phyloP scores from a whole-genome alignment of 192 early-diverging fungal species.

The Coemansia sp. region DNA sequence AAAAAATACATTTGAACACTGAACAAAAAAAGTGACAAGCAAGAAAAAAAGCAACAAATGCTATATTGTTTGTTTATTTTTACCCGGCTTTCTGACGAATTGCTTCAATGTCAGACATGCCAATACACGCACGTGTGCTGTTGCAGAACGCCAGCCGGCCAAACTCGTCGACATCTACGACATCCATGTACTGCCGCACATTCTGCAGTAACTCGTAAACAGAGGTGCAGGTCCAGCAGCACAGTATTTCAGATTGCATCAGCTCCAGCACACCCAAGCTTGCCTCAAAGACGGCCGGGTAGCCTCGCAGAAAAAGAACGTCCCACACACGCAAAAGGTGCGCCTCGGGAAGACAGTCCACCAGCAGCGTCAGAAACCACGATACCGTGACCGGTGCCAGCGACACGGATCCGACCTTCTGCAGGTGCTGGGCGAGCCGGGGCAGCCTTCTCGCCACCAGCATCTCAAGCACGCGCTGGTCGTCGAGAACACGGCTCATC shows the following conservation, averaged over 20 bases:
- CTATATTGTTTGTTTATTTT: background rate
- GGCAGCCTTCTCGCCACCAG: slow-evolving; percentile 55
- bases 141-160: slow-evolving; percentile 28
- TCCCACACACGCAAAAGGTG: slow-evolving; percentile 58
- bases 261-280: slow-evolving; percentile 53
- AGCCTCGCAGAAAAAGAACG: slow-evolving; percentile 55
- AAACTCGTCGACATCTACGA: slow-evolving; percentile 50
- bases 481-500: slow-evolving; percentile 51
- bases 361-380: slow-evolving; percentile 58
- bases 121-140: slow-evolving; percentile 8
- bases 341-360: slow-evolving; percentile 51
- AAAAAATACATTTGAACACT: slow-evolving; percentile 1
- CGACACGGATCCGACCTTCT: slow-evolving; percentile 24
- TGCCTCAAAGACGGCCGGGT: slow-evolving; percentile 52
- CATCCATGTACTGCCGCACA: slow-evolving; percentile 35
- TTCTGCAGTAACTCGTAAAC: slow-evolving; percentile 56
- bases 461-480: slow-evolving; percentile 55
- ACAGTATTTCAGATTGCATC: slow-evolving; percentile 45
- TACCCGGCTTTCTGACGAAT: slow-evolving; percentile 18
- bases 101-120: slow-evolving; percentile 12
- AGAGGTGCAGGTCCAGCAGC: slow-evolving; percentile 43
- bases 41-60: slow-evolving; percentile 2
- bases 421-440: slow-evolving; percentile 45
- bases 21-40: background rate
- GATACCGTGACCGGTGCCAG: slow-evolving; percentile 56